Evolutionary conservation across 805 yeast genomes (phyloP), one percentile per base, ranked within the genome.

Genomic region (Maudiozyma serrabonitensis): DNA sequence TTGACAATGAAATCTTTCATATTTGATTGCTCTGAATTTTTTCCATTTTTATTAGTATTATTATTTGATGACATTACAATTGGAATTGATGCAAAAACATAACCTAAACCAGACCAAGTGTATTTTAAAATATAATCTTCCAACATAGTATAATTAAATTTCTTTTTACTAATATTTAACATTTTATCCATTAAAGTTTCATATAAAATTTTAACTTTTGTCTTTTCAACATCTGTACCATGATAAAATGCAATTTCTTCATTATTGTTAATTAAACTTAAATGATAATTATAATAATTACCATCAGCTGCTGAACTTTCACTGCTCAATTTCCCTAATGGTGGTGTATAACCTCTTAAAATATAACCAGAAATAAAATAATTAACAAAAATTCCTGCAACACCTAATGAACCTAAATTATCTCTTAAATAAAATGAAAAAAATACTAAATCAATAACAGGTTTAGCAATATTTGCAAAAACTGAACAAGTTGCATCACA

Each of bases 61-160:
- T 60, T 66, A 25, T 4, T 13, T 6, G 60, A 63, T 18, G 82
- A 82, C 50, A 87, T 64, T 47, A 89, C 79, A 16, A 90, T 90
- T 2, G 98, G 98, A 54, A 90, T 75, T 1, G 95, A 84, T 0
- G 96, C 87, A 69, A 87, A 89, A 21, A 89, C 67, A 63, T 88
- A 89, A n/a, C 97, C 96, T 69, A 90, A 76, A 0, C 95, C 96
- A 3, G 96, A 88, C 97, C 97, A 90, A 12, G 91, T 80, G 62
- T 87, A 88, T 68, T 89, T 90, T 65, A 90, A 75, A 45, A 89
- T 79, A 60, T 88, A 87, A 62, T 88, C 95, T 69, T 90, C 96
- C 51, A 85, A 66, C 53, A 87, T 73, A 46, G 81, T 82, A 64
- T 88, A 90, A 11, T 75, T 68, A 49, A 86, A 81, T 52, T 84